Conservation (phyloP, 2,329 filamentous ascomycete species). For the Lasiodiplodia citricola region DNA sequence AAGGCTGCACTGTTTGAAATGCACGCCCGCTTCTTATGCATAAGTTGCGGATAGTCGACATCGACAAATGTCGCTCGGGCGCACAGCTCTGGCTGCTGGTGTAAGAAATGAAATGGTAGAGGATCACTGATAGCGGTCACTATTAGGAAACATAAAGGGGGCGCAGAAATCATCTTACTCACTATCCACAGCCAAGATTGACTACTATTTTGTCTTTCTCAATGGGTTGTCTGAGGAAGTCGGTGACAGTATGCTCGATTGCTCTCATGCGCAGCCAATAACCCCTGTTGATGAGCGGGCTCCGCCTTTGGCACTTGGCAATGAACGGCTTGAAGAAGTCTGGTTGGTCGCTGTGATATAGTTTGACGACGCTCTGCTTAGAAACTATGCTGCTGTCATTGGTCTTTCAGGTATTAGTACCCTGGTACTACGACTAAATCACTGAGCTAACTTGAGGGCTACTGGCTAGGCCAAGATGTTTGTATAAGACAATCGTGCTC, state of each 20-base stretch:
- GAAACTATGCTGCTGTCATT: constrained; percentile 93
- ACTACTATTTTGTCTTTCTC: constrained; percentile 73
- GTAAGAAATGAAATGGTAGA: constrained; percentile 81
- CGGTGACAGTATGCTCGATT: constrained; percentile 73
- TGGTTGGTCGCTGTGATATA: constrained; percentile 78
- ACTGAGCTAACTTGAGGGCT: neutral
- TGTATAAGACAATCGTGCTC: neutral
- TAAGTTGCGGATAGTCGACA: constrained; percentile 82
- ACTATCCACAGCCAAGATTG: constrained; percentile 91
- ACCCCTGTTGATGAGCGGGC: constrained; percentile 88
- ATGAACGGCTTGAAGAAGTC: constrained; percentile 91
- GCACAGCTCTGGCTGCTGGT: constrained; percentile 66
- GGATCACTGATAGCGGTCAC: constrained; percentile 69
- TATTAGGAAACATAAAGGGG: neutral
- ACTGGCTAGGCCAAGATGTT: neutral
- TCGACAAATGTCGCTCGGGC: constrained; percentile 74
- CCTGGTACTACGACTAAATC: neutral
- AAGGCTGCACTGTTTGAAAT: constrained; percentile 67
- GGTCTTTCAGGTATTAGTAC: constrained; percentile 59
- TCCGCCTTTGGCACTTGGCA: constrained; percentile 77
- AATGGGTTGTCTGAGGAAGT: constrained; percentile 68
- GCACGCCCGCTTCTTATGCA: constrained; percentile 72
- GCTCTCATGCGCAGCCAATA: constrained; percentile 87
- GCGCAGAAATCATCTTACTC: constrained; percentile 51
- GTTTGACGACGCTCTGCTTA: constrained; percentile 87